Percentiles rank a stretch among this genome's conserved stretches.
These are phyloP conservation scores for Nyctanthes arbortristis DNA, from an alignment of 257 asterid species.

Conservation along the genomic window DNA sequence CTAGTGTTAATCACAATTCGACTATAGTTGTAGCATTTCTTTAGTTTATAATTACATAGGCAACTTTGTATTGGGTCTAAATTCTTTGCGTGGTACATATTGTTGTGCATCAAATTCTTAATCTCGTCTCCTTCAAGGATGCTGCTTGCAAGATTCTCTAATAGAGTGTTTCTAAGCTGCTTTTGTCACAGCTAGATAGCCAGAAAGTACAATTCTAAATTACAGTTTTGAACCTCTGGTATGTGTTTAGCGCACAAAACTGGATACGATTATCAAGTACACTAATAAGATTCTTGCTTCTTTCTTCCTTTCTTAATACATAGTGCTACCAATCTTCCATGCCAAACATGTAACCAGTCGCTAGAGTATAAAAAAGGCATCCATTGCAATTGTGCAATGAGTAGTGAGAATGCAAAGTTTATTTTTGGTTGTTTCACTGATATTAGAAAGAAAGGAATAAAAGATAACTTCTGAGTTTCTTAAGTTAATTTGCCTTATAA, in stretches of 20 bases:
- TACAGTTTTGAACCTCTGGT: no score
- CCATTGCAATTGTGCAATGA: not conserved
- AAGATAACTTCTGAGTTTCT: slow-evolving; percentile 3
- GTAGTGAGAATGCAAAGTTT: not conserved
- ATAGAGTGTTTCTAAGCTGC: not conserved
- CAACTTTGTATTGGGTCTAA: not conserved
- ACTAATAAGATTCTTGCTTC: no score
- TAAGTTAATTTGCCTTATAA: not conserved
- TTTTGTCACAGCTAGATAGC: not conserved
- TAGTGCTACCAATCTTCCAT: no score
- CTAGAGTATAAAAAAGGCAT: no score
- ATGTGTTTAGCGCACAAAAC: no score
- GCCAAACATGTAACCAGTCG: no score
- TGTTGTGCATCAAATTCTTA: not conserved
- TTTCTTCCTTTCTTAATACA: no score
- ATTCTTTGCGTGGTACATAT: not conserved
- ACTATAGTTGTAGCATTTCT: not conserved
- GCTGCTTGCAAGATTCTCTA: not conserved
- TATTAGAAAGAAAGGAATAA: slow-evolving; percentile 4
- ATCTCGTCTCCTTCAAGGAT: not conserved
- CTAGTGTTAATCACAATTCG: not conserved
- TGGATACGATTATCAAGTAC: not conserved
- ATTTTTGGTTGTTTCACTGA: not conserved
- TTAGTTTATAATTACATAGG: not conserved
- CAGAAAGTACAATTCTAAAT: no score